phyloP scores from a whole-genome alignment of 257 asterid genomes.

The Parsonsia alboflavescens region DNA sequence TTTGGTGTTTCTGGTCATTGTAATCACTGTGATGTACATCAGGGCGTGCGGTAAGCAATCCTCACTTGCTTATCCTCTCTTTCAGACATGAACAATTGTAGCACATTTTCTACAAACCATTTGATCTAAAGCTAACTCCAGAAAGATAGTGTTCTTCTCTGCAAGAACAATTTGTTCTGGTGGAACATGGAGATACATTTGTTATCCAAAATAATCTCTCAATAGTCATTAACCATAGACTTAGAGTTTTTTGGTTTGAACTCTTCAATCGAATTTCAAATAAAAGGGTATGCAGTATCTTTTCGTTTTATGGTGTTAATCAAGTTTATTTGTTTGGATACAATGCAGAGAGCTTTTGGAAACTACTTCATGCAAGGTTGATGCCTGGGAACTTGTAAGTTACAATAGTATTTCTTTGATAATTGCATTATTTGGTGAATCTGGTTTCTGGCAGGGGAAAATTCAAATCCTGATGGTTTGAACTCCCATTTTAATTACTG shows the following conservation, averaged over 20 bases:
- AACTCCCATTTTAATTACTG: neutral
- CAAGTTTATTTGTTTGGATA: conserved; percentile 4
- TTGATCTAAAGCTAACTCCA: conserved; percentile 1
- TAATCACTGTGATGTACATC: conserved; percentile 57
- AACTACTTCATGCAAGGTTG: conserved; percentile 37
- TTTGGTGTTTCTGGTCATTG: conserved; percentile 94
- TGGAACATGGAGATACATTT: neutral
- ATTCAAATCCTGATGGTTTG: neutral
- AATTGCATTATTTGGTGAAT: neutral
- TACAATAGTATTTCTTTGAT: neutral
- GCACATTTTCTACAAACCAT: conserved; percentile 5
- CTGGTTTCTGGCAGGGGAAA: neutral
- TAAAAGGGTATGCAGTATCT: neutral
- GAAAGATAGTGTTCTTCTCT: neutral
- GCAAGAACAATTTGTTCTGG: neutral
- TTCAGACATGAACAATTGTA: neutral
- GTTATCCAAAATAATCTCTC: neutral
- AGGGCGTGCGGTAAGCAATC: conserved; percentile 64
- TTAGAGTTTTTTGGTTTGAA: neutral
- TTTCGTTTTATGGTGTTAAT: neutral
- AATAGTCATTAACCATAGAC: neutral
- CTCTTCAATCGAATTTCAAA: neutral
- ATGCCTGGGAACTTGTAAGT: conserved; percentile 82
- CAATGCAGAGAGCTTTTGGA: conserved; percentile 49
- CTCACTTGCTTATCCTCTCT: neutral